These are phyloP conservation scores for Circinella minor DNA, from an alignment of 371 early-diverging fungal genomes.

Conservation along the genomic window DNA sequence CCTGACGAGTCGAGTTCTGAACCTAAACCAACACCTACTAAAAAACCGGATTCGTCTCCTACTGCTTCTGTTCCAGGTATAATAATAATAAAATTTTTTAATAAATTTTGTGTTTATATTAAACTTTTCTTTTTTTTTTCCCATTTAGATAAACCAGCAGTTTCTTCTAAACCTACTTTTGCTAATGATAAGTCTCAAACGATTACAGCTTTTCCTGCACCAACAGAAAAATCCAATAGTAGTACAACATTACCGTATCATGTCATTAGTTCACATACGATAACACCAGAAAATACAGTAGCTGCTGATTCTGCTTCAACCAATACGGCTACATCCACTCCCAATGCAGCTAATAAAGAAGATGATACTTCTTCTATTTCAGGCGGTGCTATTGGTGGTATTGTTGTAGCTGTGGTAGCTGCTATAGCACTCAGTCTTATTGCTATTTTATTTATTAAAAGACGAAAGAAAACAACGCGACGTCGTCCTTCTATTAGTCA, in stretches of 20 bases:
- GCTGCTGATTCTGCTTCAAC: not conserved
- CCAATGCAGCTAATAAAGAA: not conserved
- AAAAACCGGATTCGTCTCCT: not conserved
- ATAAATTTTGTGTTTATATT: not conserved
- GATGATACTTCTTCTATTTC: slow-evolving; percentile 3
- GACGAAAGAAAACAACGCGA: slow-evolving; percentile 5
- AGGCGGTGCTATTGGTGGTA: slow-evolving; percentile 11
- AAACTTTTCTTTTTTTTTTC: not conserved
- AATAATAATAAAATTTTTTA: not conserved
- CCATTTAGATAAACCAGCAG: not conserved
- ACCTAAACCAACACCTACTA: not conserved
- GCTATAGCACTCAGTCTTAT: slow-evolving; percentile 5
- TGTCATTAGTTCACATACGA: not conserved
- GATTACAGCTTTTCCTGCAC: slow-evolving; percentile 3
- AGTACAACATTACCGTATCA: not conserved
- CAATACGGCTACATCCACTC: not conserved
- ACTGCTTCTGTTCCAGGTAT: not conserved
- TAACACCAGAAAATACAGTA: not conserved
- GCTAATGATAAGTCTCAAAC: slow-evolving; percentile 5
- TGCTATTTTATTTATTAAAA: slow-evolving; percentile 3
- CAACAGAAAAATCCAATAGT: not conserved
- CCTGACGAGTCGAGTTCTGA: not conserved
- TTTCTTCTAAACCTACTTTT: not conserved
- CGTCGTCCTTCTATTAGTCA: not conserved
- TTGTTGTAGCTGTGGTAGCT: slow-evolving; percentile 10